Conservation (phyloP, 1,284 basidiomycete genomes). For the Xerocomus nothofagi region DNA sequence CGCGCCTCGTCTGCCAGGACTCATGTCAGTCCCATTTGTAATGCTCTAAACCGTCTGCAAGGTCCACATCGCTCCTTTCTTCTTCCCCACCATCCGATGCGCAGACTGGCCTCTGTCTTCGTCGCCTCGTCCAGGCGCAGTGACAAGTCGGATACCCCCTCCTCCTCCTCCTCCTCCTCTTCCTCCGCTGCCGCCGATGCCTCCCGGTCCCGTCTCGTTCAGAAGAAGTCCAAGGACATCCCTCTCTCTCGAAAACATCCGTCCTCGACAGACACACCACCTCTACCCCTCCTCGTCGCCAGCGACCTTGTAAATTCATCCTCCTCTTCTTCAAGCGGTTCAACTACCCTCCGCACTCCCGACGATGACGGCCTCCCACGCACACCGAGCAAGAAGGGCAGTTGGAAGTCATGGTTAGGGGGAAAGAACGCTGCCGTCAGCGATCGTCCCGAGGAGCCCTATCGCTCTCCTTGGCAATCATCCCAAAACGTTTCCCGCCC, state of each 20-base stretch:
- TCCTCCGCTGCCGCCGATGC: conserved; percentile 21
- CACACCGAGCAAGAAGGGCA: conserved; percentile 42
- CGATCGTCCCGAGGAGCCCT: conserved; percentile 25
- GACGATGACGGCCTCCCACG: conserved; percentile 52
- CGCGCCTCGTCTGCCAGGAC: conserved; percentile 7
- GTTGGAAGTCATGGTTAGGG: conserved; percentile 53
- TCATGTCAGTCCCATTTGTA: conserved; percentile 37
- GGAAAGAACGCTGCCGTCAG: conserved; percentile 37
- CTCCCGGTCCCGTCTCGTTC: conserved; percentile 10
- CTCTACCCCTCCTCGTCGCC: conserved; percentile 21
- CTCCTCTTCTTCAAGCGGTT: conserved; percentile 61
- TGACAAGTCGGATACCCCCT: conserved; percentile 44
- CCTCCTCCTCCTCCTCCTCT: conserved; percentile 16
- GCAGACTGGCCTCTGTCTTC: conserved; percentile 56
- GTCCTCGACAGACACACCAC: conserved; percentile 13
- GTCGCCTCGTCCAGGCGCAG: conserved; percentile 42
- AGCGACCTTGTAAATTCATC: conserved; percentile 40
- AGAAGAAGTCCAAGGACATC: conserved; percentile 25
- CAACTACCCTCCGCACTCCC: conserved; percentile 59
- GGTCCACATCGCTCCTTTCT: conserved; percentile 19
- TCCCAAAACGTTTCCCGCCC: conserved; percentile 11
- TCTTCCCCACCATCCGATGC: conserved; percentile 40
- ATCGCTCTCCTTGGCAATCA: conserved; percentile 18
- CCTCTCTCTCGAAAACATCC: conserved; percentile 32
- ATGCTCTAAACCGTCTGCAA: conserved; percentile 26